phyloP scores from a whole-genome alignment of 805 yeast genomes.

The Wickerhamiella sorbophila region DNA sequence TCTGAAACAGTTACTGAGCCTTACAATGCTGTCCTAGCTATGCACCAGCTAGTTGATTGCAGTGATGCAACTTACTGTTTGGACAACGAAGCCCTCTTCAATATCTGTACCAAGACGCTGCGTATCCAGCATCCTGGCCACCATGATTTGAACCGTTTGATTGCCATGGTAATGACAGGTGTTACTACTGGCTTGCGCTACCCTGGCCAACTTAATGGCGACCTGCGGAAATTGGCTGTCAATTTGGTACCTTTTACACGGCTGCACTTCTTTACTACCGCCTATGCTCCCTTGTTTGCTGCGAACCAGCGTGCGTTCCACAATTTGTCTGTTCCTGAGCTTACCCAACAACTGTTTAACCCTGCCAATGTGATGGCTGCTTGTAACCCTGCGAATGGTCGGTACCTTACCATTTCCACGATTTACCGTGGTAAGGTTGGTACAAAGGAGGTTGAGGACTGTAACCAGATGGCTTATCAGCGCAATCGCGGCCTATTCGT shows the following conservation, averaged over 20 bases:
- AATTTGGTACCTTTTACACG: conserved; percentile 94
- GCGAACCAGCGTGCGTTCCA: conserved; percentile 72
- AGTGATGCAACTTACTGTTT: conserved; percentile 91
- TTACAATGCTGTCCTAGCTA: conserved; percentile 82
- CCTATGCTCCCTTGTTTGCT: conserved; percentile 84
- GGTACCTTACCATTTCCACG: conserved; percentile 87
- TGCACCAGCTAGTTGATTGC: conserved; percentile 84
- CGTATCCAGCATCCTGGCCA: conserved; percentile 68
- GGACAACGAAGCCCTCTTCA: conserved; percentile 87
- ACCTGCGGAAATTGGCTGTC: conserved; percentile 83
- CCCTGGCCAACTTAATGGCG: conserved; percentile 93
- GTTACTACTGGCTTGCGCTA: conserved; percentile 87
- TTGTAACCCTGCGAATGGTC: conserved; percentile 81
- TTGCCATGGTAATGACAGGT: conserved; percentile 89
- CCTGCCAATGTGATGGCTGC: conserved; percentile 94
- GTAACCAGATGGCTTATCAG: conserved; percentile 74
- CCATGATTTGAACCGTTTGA: conserved; percentile 67
- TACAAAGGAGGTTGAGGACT: conserved; percentile 88
- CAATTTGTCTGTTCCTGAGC: conserved; percentile 77
- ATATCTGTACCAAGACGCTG: conserved; percentile 76
- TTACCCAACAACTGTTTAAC: conserved; percentile 90
- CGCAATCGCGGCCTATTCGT: conserved; percentile 74
- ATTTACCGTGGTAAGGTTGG: conserved; percentile 91
- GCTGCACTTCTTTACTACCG: conserved; percentile 91
- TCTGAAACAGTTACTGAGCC: conserved; percentile 94